A percentile compares a stretch with the other conserved stretches of the same genome.
phyloP scores from a whole-genome alignment of 192 early-diverging fungal species.

The Nowakowskiella sp. region DNA sequence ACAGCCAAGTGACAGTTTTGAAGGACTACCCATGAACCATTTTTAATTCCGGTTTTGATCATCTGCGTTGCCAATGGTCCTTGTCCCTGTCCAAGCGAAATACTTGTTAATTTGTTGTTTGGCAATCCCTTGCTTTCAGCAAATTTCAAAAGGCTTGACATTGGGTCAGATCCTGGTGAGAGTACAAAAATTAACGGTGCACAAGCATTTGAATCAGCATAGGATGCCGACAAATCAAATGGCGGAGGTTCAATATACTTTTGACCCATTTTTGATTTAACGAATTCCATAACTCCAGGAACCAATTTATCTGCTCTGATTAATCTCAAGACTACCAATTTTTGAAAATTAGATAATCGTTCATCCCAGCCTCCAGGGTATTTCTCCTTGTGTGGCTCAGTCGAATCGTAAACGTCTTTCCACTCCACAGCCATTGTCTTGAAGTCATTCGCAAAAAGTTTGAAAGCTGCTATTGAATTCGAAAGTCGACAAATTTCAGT shows the following conservation, averaged over 20 bases:
- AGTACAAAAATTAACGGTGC: slow-evolving; percentile 52
- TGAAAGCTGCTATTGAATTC: slow-evolving; percentile 29
- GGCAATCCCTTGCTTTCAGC: slow-evolving; percentile 44
- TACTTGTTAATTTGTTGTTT: slow-evolving; percentile 32
- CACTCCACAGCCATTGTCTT: slow-evolving; percentile 17
- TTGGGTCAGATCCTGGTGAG: slow-evolving; percentile 54
- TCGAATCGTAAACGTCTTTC: slow-evolving; percentile 40
- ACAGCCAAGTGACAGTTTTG: slow-evolving; percentile 60
- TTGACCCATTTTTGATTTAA: slow-evolving; percentile 44
- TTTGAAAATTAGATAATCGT: slow-evolving; percentile 43
- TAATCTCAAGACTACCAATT: slow-evolving; percentile 37
- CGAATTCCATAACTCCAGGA: slow-evolving; percentile 51
- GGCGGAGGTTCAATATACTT: slow-evolving; percentile 56
- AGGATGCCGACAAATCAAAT: slow-evolving; percentile 48
- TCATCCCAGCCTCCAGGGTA: slow-evolving; percentile 41
- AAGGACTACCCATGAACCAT: slow-evolving; percentile 49
- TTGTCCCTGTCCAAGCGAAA: slow-evolving; percentile 52
- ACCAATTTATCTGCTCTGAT: slow-evolving; percentile 49
- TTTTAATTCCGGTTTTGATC: slow-evolving; percentile 42
- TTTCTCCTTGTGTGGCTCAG: slow-evolving; percentile 38
- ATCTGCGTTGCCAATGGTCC: slow-evolving; percentile 50
- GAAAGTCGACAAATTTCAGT: slow-evolving; percentile 40
- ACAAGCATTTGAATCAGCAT: slow-evolving; percentile 42
- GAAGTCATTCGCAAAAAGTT: slow-evolving; percentile 30
- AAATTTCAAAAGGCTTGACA: slow-evolving; percentile 51